Evolutionary conservation across 1,139 yeast species (phyloP), one percentile per base, ranked within the genome.

Genomic region (Zygoascus sp.): DNA sequence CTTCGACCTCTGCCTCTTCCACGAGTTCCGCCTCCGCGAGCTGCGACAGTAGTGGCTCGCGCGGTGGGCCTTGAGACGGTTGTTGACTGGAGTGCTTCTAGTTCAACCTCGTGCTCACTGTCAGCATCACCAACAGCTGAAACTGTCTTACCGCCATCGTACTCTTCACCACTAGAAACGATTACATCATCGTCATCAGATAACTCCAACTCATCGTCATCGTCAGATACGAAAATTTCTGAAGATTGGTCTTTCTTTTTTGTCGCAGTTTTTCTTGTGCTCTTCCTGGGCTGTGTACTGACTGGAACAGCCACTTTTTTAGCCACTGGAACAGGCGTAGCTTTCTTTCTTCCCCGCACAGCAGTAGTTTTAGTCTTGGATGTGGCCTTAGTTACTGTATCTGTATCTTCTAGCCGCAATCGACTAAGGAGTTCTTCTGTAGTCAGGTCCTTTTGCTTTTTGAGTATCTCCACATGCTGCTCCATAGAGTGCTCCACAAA

Each of bases 401-500:
- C 38, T 16, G 22, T 32, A 20, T 36, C 46, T 2, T 23, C 39
- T 16, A 44, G 45, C 15, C 37, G 40, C 11, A 42, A 32, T 11
- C 34, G 27, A 25, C 40, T 28, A 21, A 36, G 20, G 17, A 40
- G 37, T 19, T 47, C 47, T 21, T 30, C 42, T 1, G 50, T 42
- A 19, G 40, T 16, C 15, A 39, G 15, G 16, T 36, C 44, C n/a
- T 38, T 22, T 25, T 16, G 35, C 6, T 16, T 39, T 17, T 37
- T 64, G 46, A 90, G 67, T 50, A 78, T 67, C 35, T 76, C 70
- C 19, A 85, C 73, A 56, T 87, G 94, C 39, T 73, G 73, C 20
- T 72, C 74, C 50, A 89, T 70, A 50, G 90, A 88, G 17, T 69
- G 69, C 43, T 82, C 83, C 7, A 92, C 81, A 62, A 83, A 88